Evolutionary conservation across 2,329 filamentous ascomycete species (phyloP).

Genomic region (Verticillium klebahnii): DNA sequence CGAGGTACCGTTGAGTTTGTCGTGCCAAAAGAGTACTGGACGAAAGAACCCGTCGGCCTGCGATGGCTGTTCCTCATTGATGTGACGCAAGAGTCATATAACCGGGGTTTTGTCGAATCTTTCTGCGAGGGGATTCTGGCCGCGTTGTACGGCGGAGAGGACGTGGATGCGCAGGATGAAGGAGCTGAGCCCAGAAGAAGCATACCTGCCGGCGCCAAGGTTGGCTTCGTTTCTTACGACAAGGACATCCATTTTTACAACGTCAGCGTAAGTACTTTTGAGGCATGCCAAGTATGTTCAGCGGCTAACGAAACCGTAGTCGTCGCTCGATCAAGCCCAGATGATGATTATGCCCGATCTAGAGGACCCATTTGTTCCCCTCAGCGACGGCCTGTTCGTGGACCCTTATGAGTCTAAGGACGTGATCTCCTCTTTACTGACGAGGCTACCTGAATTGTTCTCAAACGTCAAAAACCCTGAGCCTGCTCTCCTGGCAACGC

Average conservation of each 20-base stretch:
- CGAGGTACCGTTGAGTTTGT: conserved; percentile 93
- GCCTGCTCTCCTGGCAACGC: conserved; percentile 75
- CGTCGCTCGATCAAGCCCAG: conserved; percentile 78
- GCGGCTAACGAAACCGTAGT: conserved; percentile 31
- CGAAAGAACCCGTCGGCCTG: conserved; percentile 83
- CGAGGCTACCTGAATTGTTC: conserved; percentile 80
- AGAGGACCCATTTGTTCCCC: conserved; percentile 90
- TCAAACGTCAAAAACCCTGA: conserved; percentile 85
- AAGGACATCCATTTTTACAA: conserved; percentile 99
- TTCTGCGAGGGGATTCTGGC: conserved; percentile 85
- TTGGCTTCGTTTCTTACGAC: conserved; percentile 95
- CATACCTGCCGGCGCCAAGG: conserved; percentile 75
- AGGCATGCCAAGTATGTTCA: neutral
- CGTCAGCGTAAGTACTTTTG: conserved; percentile 61
- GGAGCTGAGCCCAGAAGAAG: conserved; percentile 48
- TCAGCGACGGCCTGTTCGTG: conserved; percentile 89
- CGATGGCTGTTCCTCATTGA: conserved; percentile 91
- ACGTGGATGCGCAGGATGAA: conserved; percentile 45
- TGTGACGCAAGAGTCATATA: conserved; percentile 85
- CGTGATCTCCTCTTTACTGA: conserved; percentile 84
- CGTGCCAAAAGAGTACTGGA: conserved; percentile 98
- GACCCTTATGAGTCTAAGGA: conserved; percentile 86
- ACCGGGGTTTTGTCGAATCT: conserved; percentile 84
- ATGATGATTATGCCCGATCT: conserved; percentile 99
- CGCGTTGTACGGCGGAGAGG: conserved; percentile 73